Evolutionary conservation across 1,139 yeast species (phyloP), one percentile per base, ranked within the genome.

Genomic region (Pichia sp.): DNA sequence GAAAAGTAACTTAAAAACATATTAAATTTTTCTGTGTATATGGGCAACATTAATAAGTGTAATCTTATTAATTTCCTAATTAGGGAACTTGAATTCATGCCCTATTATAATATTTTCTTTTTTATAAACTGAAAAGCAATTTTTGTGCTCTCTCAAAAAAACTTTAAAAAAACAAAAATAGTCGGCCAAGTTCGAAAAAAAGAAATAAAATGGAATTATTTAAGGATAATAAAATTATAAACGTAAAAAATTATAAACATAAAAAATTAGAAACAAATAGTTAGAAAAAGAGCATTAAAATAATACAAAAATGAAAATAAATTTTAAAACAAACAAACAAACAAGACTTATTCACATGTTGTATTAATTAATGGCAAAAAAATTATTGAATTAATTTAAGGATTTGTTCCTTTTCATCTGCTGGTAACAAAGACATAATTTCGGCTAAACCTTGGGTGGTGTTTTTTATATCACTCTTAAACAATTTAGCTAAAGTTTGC

Each of bases 401-500:
- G 45, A 74, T 65, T 40, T 65, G 62, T 35, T 66, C 68, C 57
- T 66, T 74, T 49, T 76, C 78, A 42, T 71, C 76, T 24, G 69
- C 71, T 30, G 79, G 63, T 53, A 76, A 67, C 36, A 69, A 56
- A 12, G 70, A 59, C 49, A 77, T 54, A 41, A 70, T 72, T 47
- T 74, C 80, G 57, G 72, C 71, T 53, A 77, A 63, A 40, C 74
- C 76, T 45, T 67, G 60, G 20, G 73, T 59, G 30, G 78, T 73
- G 51, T 63, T 64, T 33, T 63, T 55, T 37, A 73, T 61, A 58
- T 77, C 77, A 45, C 69, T 70, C 51, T 76, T 77, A 58, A 84
- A 74, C 50, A 80, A 67, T 55, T 73, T 73, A 40, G 82, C 77
- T 56, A 85, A 67, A 43, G 74, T 76, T 59, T 77, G 78, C 54